These are phyloP conservation scores for Raffaelea deltoideospora DNA, from an alignment of 2,329 filamentous ascomycete species.

Conservation along the genomic window DNA sequence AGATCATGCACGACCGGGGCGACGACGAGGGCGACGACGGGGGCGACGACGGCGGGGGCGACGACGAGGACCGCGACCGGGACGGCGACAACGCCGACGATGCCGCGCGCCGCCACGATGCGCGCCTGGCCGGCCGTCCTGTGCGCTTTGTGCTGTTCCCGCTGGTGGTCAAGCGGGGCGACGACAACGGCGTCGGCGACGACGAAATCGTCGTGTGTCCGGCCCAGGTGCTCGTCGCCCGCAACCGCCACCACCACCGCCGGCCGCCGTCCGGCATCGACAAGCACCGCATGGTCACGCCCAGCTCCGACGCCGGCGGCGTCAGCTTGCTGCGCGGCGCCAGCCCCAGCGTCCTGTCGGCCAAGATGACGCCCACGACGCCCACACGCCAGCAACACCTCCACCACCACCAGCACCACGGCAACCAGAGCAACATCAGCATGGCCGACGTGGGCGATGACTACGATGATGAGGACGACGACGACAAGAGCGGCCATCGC, in stretches of 20 bases:
- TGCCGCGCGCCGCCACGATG: background rate
- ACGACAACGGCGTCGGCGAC: conserved; percentile 73
- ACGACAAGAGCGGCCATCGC: no score
- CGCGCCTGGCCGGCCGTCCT: conserved; percentile 50
- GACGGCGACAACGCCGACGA: background rate
- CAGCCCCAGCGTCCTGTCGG: conserved; percentile 9
- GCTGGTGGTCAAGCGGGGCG: conserved; percentile 87
- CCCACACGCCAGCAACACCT: no score
- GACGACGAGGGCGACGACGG: conserved; percentile 24
- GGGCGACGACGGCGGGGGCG: background rate
- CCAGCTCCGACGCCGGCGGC: conserved; percentile 37
- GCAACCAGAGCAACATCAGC: conserved; percentile 20
- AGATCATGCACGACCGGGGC: conserved; percentile 85
- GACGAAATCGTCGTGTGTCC: conserved; percentile 93
- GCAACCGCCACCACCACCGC: background rate
- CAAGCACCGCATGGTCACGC: conserved; percentile 22
- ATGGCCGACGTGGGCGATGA: conserved; percentile 16
- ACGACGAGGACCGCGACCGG: background rate
- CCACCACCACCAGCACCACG: conserved; percentile 25
- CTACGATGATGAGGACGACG: conserved; percentile 18
- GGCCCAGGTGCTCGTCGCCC: conserved; percentile 79
- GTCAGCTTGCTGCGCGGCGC: conserved; percentile 17
- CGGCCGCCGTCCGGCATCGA: conserved; percentile 1
- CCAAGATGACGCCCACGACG: no score
- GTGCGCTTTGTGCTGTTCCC: conserved; percentile 93